phyloP scores from a whole-genome alignment of 129 eudicot species.

The Artemisia tridentata region DNA sequence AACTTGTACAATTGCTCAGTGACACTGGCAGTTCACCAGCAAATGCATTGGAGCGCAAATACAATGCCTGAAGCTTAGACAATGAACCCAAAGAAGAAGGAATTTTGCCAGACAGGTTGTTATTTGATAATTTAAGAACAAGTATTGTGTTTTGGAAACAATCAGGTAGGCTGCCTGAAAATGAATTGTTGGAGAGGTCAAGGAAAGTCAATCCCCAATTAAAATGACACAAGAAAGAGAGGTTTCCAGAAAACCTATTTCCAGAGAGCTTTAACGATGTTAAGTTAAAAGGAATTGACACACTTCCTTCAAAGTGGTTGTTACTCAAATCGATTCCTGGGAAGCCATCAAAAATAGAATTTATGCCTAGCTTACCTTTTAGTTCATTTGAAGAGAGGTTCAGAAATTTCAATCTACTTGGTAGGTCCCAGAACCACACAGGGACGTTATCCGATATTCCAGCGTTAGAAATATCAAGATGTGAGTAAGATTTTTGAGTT shows the following conservation, averaged over 20 bases:
- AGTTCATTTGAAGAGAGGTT: slow-evolving; percentile 32
- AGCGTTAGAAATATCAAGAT: slow-evolving; percentile 37
- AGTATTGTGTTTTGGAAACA: slow-evolving; percentile 3
- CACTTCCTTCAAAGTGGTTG: slow-evolving; percentile 5
- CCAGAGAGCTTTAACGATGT: slow-evolving; percentile 24
- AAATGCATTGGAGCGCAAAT: slow-evolving; percentile 22
- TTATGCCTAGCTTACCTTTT: slow-evolving; percentile 8
- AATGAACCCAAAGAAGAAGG: slow-evolving; percentile 26
- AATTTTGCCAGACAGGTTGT: slow-evolving; percentile 23
- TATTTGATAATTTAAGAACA: slow-evolving; percentile 29
- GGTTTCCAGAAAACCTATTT: slow-evolving; percentile 32
- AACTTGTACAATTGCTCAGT: slow-evolving; percentile 18
- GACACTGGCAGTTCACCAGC: slow-evolving; percentile 31
- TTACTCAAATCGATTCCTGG: slow-evolving; percentile 26
- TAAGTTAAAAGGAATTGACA: slow-evolving; percentile 5
- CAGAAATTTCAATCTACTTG: neutral
- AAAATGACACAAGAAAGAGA: slow-evolving; percentile 14
- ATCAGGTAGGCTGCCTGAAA: slow-evolving; percentile 25
- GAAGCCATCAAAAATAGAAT: neutral
- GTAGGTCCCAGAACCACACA: slow-evolving; percentile 35
- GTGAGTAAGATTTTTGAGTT: slow-evolving; percentile 16
- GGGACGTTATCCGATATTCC: slow-evolving; percentile 38
- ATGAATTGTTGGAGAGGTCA: slow-evolving; percentile 30
- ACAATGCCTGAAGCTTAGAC: neutral
- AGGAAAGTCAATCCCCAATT: neutral